phyloP scores from a whole-genome alignment of 2,329 filamentous ascomycete species.

The Ophiostoma quercus region DNA sequence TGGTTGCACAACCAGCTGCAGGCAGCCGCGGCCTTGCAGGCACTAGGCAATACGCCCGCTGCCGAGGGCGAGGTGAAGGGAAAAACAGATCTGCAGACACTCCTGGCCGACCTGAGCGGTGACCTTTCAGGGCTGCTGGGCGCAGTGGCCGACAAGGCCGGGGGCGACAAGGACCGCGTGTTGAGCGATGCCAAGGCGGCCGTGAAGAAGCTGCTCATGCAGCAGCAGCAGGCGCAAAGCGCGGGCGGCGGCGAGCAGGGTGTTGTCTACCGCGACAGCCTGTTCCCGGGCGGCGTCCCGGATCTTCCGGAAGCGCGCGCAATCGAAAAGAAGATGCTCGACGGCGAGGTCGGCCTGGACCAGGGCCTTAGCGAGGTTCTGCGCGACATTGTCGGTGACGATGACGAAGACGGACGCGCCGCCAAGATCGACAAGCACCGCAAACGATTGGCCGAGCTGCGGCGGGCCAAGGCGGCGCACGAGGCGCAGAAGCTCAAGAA shows the following conservation, averaged over 20 bases:
- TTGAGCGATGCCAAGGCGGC: slow-evolving; percentile 23
- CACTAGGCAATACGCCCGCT: slow-evolving; percentile 27
- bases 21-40: slow-evolving; percentile 27
- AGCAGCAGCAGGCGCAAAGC: slow-evolving; percentile 18
- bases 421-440: slow-evolving; percentile 32
- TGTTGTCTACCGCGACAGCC: slow-evolving; percentile 26
- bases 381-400: slow-evolving; percentile 15
- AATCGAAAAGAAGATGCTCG: slow-evolving; percentile 20
- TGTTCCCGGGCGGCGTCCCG: slow-evolving; percentile 22
- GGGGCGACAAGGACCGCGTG: slow-evolving; percentile 3
- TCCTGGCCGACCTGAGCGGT: slow-evolving; percentile 23
- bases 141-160: background rate
- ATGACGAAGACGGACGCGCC: slow-evolving; percentile 24
- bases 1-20: slow-evolving; percentile 39
- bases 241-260: slow-evolving; percentile 23
- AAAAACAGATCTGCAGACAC: slow-evolving; percentile 14
- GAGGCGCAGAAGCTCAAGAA: slow-evolving; percentile 43
- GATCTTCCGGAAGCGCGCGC: slow-evolving; percentile 18
- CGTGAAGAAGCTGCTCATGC: slow-evolving; percentile 18
- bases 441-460: slow-evolving; percentile 46
- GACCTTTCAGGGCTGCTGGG: slow-evolving; percentile 23
- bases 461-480: slow-evolving; percentile 55
- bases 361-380: slow-evolving; percentile 23
- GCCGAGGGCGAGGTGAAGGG: background rate
- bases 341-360: slow-evolving; percentile 23